A percentile compares a stretch with the other conserved stretches of the same genome.
These are phyloP conservation scores for Paulownia fortunei DNA, from an alignment of 257 asterid genomes.

Conservation along the genomic window DNA sequence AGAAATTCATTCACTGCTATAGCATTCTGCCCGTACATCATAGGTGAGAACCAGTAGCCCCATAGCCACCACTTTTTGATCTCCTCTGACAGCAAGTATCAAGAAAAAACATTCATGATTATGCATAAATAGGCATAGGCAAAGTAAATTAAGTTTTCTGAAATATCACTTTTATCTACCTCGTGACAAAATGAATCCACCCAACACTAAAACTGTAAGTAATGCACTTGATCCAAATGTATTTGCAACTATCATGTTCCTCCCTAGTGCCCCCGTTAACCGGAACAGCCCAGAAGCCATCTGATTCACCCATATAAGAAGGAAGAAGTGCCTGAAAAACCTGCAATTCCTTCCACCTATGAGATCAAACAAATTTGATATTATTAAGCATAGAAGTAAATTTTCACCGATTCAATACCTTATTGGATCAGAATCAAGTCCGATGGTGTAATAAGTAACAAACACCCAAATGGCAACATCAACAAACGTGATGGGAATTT, in stretches of 20 bases:
- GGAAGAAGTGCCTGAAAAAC: constrained; percentile 49
- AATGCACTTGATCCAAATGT: constrained; percentile 55
- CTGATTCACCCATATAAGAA: constrained; percentile 55
- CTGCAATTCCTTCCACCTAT: constrained; percentile 36
- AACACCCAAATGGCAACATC: constrained; percentile 51
- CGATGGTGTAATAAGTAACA: constrained; percentile 53
- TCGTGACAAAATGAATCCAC: constrained; percentile 68
- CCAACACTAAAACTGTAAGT: constrained; percentile 48
- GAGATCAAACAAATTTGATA: not conserved
- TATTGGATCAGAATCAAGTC: constrained; percentile 52
- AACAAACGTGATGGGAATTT: constrained; percentile 57
- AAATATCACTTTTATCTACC: constrained; percentile 35
- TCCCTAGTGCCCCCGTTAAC: constrained; percentile 55
- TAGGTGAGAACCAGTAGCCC: constrained; percentile 80
- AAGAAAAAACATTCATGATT: not conserved
- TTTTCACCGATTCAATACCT: constrained; percentile 38
- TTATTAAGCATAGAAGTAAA: not conserved
- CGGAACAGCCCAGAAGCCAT: constrained; percentile 63
- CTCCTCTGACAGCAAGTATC: constrained; percentile 40
- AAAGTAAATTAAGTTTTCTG: no score
- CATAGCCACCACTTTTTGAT: constrained; percentile 72
- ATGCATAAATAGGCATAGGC: not conserved
- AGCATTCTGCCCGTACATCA: constrained; percentile 83
- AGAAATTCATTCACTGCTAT: constrained; percentile 73
- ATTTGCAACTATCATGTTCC: constrained; percentile 62